Base-by-base conservation (phyloP, 1,284 basidiomycete species). In the Chondrostereum purpureum region DNA sequence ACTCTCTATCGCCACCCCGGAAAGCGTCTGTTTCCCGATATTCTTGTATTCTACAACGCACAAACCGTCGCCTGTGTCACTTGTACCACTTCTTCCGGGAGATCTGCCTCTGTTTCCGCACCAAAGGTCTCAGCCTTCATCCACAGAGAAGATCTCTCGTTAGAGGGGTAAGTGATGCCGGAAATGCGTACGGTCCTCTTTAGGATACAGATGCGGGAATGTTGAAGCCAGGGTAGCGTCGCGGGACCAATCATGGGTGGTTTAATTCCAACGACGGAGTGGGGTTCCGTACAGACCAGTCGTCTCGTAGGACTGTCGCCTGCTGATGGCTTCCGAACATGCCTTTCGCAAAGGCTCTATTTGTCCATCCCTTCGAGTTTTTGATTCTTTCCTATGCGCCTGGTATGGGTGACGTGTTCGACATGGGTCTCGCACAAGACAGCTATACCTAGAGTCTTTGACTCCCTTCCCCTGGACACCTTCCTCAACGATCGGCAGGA, bases 151-250 rank as follows among this genome's bases (percentile, higher is more conserved):
- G 23, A 21, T 20, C 18, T 44, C 24, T 16, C 5, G 16, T 17
- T 42, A 4, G 20, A 41, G 43, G 50, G 45, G 41, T 45, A 50
- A 46, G 47, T 42, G 47, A 49, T 47, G 42, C 53, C 45, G 46
- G 50, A 50, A 52, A 50, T 31, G 49, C 50, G 51, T 42, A 48
- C 47, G 38, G 36, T 50, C 38, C n/a, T 16, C 18, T n/a, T 24
- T 31, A 39, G 38, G 27, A 35, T 12, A 12, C 40, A 45, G 43
- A 23, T 37, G 45, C 20, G 23, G 21, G 34, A 23, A 24, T 40
- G 13, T 19, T 34, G 18, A 46, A 37, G 47, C 46, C 22, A 51
- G 52, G 48, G 50, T 44, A 13, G 51, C 44, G 47, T 49, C 43
- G 43, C 42, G 45, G 50, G 34, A 40, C n/a, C n/a, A n/a, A n/a